Conservation (phyloP, 148 eudicot species). For the Rhododendron ovatum region DNA sequence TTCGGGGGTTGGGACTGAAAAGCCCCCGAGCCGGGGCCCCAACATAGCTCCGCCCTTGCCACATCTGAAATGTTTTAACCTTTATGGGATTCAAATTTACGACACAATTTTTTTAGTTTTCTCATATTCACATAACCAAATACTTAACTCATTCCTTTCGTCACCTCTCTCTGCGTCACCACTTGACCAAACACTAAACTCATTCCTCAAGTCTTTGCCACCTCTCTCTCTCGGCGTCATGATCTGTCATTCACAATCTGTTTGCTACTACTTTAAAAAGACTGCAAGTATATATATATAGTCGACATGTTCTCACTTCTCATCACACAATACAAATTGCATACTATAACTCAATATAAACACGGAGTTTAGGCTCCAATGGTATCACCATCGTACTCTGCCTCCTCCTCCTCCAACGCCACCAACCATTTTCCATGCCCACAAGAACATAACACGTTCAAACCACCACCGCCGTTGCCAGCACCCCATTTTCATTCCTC, state of each 20-base stretch:
- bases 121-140: no score
- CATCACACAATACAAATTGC: background rate
- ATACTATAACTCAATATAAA: background rate
- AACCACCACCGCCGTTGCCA: background rate
- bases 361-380: background rate
- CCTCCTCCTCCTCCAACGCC: background rate
- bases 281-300: background rate
- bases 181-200: no score
- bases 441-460: background rate
- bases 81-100: no score
- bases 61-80: no score
- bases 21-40: no score
- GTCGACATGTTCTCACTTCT: background rate
- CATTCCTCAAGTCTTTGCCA: no score
- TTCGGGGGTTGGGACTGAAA: no score
- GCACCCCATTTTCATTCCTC: constrained; percentile 2
- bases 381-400: constrained; percentile 11
- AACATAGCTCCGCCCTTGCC: no score
- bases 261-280: background rate
- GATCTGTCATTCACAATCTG: background rate
- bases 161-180: no score
- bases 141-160: no score
- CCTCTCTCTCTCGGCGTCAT: no score
- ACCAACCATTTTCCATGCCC: background rate
- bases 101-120: no score